Evolutionary conservation across 2,329 filamentous ascomycete genomes (phyloP), one percentile per base, ranked within the genome.

Genomic region (Lasiodiplodia hormozganensis): DNA sequence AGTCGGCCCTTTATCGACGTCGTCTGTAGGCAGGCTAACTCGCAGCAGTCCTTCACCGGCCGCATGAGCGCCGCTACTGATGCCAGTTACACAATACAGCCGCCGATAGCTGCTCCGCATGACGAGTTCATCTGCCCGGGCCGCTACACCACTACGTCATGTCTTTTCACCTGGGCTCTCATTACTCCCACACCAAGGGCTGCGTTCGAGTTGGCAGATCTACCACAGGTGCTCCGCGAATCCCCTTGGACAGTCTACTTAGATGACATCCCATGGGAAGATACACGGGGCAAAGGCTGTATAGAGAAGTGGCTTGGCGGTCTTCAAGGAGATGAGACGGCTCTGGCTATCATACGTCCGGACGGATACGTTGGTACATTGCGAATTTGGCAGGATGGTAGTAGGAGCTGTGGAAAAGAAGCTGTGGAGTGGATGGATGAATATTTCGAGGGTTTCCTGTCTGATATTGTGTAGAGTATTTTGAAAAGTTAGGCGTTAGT

Each of bases 181-280:
- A 88, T 94, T 51, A 93, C 90, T 7, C 86, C 85, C 4, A 89
- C 89, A 81, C 79, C 85, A 23, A 90, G 90, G 76, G 80, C 81
- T 2, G 83, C 86, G 2, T 84, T 93, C 49, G 91, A 93, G 76
- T 84, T 93, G 31, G 83, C 84, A 1, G 86, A 92, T 72, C 80
- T 93, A 12, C 90, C 90, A 0, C 76, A 81, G 0, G 76, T 90
- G 25, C 76, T 93, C 40, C 86, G 90, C 72, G 84, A 88, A 68
- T 90, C 89, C 76, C 84, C 85, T 40, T 93, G 90, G 89, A 91
- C 89, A 0, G 85, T 93, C 69, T 93, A 93, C 75, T 81, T 92
- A 0, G 91, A 93, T 74, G 85, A 92, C 75, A 78, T 88, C 8
- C 84, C 86, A 2, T 82, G 85, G 14, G 82, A 85, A 31, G 85